Evolutionary conservation across 768 basidiomycete genomes (phyloP).

Genomic region (Auricularia sp.): DNA sequence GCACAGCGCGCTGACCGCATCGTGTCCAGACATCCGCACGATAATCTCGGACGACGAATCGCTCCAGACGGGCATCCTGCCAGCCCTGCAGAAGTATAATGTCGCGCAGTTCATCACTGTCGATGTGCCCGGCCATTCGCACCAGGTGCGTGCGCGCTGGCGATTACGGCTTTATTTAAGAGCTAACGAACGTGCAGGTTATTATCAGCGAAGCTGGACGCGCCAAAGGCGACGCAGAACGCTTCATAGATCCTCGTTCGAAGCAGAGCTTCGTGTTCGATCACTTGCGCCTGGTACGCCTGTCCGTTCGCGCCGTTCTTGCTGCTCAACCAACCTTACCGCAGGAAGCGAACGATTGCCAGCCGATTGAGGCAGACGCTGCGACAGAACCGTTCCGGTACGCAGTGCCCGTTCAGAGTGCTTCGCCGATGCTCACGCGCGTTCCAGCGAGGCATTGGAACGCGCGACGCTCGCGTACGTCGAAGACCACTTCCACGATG

Average conservation of each 20-base stretch:
- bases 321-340: constrained; percentile 1
- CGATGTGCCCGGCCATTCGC: constrained; percentile 64
- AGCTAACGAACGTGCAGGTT: constrained; percentile 38
- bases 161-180: background rate
- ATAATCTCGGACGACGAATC: constrained; percentile 80
- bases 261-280: constrained; percentile 75
- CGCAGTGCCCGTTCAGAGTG: constrained; percentile 5
- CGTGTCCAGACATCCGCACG: constrained; percentile 67
- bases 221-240: constrained; percentile 43
- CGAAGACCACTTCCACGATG: constrained; percentile 72
- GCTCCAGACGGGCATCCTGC: constrained; percentile 69
- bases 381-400: constrained; percentile 74
- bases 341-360: constrained; percentile 71
- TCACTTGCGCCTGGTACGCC: constrained; percentile 68
- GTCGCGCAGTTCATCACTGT: constrained; percentile 79
- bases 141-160: constrained; percentile 48
- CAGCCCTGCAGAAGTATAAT: constrained; percentile 78
- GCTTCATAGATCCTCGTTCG: constrained; percentile 78
- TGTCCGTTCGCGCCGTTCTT: constrained; percentile 3
- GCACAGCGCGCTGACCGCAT: constrained; percentile 6
- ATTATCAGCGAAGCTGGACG: constrained; percentile 71
- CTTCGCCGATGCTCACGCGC: background rate
- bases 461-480: constrained; percentile 58
- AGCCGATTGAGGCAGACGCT: constrained; percentile 48
- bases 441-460: constrained; percentile 60